Conservation (phyloP, 108 stramenopile genomes). For the Pinguiococcus pyrenoidosus region DNA sequence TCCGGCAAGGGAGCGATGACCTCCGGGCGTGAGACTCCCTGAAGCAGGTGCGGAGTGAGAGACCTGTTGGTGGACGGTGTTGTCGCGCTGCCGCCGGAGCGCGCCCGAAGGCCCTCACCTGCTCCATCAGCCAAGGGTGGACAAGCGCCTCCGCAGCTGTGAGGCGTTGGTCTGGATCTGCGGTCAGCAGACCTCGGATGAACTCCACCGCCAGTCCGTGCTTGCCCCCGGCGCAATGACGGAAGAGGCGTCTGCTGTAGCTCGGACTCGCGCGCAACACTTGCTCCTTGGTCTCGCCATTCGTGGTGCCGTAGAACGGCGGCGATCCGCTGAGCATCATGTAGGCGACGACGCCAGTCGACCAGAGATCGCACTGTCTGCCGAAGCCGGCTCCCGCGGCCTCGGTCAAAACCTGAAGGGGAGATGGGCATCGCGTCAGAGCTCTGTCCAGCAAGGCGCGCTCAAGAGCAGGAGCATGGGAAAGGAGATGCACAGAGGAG, state of each 20-base stretch:
- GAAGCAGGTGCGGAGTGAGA: too few species aligned
- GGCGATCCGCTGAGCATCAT: slow-evolving; percentile 1
- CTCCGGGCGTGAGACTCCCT: too few species aligned
- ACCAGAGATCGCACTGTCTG: not conserved
- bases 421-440: too few species aligned
- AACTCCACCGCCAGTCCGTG: slow-evolving; percentile 38
- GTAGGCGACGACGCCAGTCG: slow-evolving; percentile 1
- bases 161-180: slow-evolving; percentile 18
- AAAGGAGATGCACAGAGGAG: too few species aligned
- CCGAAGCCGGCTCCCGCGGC: not conserved
- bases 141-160: slow-evolving; percentile 22
- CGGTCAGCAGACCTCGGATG: slow-evolving; percentile 21
- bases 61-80: too few species aligned
- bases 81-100: too few species aligned
- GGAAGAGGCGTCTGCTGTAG: too few species aligned
- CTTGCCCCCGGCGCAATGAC: too few species aligned
- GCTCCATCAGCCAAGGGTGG: slow-evolving; percentile 30
- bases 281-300: not conserved
- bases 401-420: too few species aligned
- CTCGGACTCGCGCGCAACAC: not conserved
- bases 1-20: too few species aligned
- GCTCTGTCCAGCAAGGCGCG: too few species aligned
- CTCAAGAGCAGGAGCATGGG: too few species aligned
- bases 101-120: slow-evolving; percentile 7
- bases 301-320: not conserved